Percentiles rank a stretch among this genome's conserved stretches.
These are phyloP conservation scores for Aspergillus versicolor DNA, from an alignment of 2,329 filamentous ascomycete genomes.

Conservation along the genomic window DNA sequence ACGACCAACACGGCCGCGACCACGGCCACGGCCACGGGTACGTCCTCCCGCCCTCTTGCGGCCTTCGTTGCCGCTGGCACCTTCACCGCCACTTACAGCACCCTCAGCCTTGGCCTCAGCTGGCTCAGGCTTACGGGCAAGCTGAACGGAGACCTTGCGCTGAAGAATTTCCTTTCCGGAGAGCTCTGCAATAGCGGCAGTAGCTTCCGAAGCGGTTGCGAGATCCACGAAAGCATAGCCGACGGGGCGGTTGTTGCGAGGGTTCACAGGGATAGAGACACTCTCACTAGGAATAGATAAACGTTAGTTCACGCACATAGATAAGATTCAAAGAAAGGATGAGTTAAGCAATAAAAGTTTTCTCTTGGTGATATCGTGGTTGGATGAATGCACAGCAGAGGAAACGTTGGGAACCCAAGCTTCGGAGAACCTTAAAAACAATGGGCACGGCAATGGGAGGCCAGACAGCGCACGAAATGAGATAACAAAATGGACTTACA, in stretches of 20 bases:
- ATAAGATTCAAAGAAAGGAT: background rate
- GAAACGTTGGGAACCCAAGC: background rate
- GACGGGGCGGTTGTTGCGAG: slow-evolving; percentile 95
- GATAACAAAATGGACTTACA: slow-evolving; percentile 65
- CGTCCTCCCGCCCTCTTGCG: slow-evolving; percentile 63
- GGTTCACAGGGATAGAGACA: slow-evolving; percentile 98
- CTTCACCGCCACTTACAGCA: slow-evolving; percentile 70
- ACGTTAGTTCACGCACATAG: slow-evolving; percentile 34
- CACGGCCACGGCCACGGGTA: slow-evolving; percentile 63
- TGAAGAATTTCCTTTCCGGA: slow-evolving; percentile 97
- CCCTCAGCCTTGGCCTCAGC: slow-evolving; percentile 73
- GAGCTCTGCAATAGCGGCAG: slow-evolving; percentile 91
- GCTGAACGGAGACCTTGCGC: slow-evolving; percentile 98
- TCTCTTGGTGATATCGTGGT: background rate
- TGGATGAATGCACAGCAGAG: background rate
- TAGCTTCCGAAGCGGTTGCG: slow-evolving; percentile 88
- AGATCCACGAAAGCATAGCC: slow-evolving; percentile 99
- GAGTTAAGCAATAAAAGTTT: background rate
- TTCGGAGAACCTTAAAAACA: slow-evolving; percentile 2
- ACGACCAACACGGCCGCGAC: slow-evolving; percentile 66
- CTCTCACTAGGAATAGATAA: slow-evolving; percentile 68
- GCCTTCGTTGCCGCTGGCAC: slow-evolving; percentile 64
- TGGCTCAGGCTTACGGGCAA: slow-evolving; percentile 94
- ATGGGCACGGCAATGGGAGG: background rate
- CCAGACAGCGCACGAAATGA: slow-evolving; percentile 1